Percentiles rank a stretch among this genome's conserved stretches.
Evolutionary conservation across 306 rosid species (phyloP).

Genomic region (Sindora glabra): DNA sequence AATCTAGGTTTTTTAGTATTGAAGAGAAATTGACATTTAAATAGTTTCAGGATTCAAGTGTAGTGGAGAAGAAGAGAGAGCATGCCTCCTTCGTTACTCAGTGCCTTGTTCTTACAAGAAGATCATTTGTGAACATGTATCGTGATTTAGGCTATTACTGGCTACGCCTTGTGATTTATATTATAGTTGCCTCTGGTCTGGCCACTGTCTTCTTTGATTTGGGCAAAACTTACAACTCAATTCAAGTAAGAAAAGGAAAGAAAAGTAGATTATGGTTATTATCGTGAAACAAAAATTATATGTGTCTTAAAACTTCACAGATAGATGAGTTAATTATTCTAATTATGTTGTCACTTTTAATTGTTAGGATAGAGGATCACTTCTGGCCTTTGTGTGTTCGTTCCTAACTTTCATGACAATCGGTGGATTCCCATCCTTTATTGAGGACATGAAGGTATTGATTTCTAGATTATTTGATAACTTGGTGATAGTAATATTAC

Average conservation of each 20-base stretch:
- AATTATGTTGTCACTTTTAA: neutral
- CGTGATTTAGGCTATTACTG: slow-evolving; percentile 40
- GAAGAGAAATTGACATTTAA: too few species aligned
- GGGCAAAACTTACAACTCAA: slow-evolving; percentile 4
- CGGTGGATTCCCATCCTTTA: slow-evolving; percentile 46
- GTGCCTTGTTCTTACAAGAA: slow-evolving; percentile 19
- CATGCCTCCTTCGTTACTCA: slow-evolving; percentile 30
- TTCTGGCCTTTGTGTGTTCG: slow-evolving; percentile 9
- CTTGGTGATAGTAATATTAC: too few species aligned
- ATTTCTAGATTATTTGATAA: too few species aligned
- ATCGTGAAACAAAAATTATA: too few species aligned
- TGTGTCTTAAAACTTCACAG: too few species aligned
- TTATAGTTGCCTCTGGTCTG: neutral
- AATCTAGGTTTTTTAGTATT: neutral
- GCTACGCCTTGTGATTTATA: slow-evolving; percentile 27
- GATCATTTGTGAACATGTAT: slow-evolving; percentile 33
- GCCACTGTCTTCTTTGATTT: slow-evolving; percentile 17
- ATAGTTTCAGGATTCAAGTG: neutral
- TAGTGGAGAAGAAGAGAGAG: slow-evolving; percentile 4
- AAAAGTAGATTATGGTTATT: neutral
- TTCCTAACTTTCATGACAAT: slow-evolving; percentile 37
- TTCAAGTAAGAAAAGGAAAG: slow-evolving; percentile 18
- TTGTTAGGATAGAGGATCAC: too few species aligned
- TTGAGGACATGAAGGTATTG: slow-evolving; percentile 45
- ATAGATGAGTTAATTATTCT: too few species aligned